Evolutionary conservation across 2,329 filamentous ascomycete genomes (phyloP).

Genomic region (Aulographum hederae): DNA sequence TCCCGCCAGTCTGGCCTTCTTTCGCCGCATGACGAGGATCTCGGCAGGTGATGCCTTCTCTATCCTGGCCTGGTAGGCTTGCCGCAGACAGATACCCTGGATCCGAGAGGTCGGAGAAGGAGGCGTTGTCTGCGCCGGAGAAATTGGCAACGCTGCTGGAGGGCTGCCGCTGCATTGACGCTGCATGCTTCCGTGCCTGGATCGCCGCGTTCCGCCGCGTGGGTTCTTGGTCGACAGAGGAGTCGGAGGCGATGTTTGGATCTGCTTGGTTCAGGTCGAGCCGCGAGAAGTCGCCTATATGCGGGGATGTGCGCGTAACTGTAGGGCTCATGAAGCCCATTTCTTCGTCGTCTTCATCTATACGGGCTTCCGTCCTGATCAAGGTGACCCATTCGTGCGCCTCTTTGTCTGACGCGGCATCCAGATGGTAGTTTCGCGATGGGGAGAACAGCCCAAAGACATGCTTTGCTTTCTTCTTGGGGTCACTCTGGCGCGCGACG

Average conservation of each 20-base stretch:
- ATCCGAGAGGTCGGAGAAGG: constrained; percentile 78
- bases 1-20: constrained; percentile 7
- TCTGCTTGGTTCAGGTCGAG: constrained; percentile 9
- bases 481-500: constrained; percentile 72
- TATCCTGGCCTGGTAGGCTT: too few species aligned
- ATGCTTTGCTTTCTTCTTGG: constrained; percentile 70
- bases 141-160: constrained; percentile 42
- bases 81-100: constrained; percentile 23
- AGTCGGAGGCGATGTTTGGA: background rate
- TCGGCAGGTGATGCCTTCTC: too few species aligned
- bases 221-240: background rate
- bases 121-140: constrained; percentile 50
- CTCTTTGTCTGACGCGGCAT: constrained; percentile 54
- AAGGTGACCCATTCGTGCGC: constrained; percentile 73
- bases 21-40: too few species aligned
- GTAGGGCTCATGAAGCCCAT: constrained; percentile 30
- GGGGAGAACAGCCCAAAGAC: constrained; percentile 89
- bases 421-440: constrained; percentile 78
- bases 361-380: constrained; percentile 61
- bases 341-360: constrained; percentile 78
- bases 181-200: background rate
- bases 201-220: too few species aligned
- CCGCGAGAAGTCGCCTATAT: background rate
- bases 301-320: constrained; percentile 6
- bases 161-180: constrained; percentile 25